Base-by-base conservation (phyloP, 2,329 filamentous ascomycete species). In the Sporothrix brunneoviolacea region DNA sequence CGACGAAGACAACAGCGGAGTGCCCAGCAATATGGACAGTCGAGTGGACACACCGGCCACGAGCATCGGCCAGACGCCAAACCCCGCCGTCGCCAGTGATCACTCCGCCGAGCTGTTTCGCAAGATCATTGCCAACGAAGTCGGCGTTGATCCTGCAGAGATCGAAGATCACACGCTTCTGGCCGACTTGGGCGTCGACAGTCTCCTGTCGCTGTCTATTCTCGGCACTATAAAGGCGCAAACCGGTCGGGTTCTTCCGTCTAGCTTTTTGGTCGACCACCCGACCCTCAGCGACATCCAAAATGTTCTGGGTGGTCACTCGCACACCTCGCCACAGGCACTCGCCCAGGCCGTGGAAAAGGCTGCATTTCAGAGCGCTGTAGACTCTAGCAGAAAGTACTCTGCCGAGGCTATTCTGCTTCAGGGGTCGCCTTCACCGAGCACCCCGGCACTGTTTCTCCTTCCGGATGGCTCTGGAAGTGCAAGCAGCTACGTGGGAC, bases 401-500 rank as follows among this genome's bases (percentile, higher is more conserved):
- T 8, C n/a, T 12, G 10, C 32, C n/a, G 32, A 35, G 32, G 32
- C 32, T 13, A 15, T 35, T 35, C n/a, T 35, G 32, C 32, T 35
- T n/a, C 32, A 35, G 15, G 32, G 32, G 15, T 35, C 32, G 32
- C 7, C 32, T 6, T 35, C 32, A 15, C 15, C 32, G 12, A 15
- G 15, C 12, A 35, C 32, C 7, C 32, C 32, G 4, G 32, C 32
- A 5, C 16, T 46, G 10, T 46, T 46, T 19, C 43, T 46, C 2
- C 43, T 46, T 12, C 43, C 43, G 3, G 43, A 46, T 6, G 43
- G 43, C 6, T 46, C 43, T 15, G 43, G 43, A 4, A 46, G 43
- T 30, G 43, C 43, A n/a, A 46, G 43, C 35, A 46, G 43, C 35
- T 46, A 46, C 27, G 43, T 46, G 7, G 43, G 43, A 15, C 32